These are phyloP conservation scores for Tephrocybe sp. DNA, from an alignment of 768 basidiomycete genomes.

Conservation along the genomic window DNA sequence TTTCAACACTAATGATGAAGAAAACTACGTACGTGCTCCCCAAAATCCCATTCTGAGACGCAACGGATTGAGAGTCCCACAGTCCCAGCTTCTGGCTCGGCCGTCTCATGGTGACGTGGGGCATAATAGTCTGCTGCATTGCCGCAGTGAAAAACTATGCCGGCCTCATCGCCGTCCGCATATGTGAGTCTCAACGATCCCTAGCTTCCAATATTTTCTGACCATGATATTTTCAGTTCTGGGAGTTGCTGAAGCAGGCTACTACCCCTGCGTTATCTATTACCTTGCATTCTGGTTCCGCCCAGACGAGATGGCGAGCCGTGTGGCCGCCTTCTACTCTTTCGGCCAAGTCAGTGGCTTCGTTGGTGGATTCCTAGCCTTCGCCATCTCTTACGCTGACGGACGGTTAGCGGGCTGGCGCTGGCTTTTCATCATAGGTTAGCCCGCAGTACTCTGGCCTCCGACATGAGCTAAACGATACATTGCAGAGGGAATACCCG, in stretches of 20 bases:
- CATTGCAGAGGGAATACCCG: constrained; percentile 11
- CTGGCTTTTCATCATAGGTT: constrained; percentile 17
- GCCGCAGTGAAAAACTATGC: constrained; percentile 12
- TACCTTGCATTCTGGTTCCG: constrained; percentile 19
- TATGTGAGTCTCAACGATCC: constrained; percentile 1
- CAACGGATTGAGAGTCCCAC: no score
- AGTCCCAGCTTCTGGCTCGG: constrained; percentile 18
- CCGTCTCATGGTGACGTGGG: constrained; percentile 16
- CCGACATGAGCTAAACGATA: not conserved
- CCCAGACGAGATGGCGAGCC: constrained; percentile 10
- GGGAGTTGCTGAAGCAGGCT: constrained; percentile 18
- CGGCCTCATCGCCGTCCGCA: constrained; percentile 12
- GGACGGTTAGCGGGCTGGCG: constrained; percentile 16
- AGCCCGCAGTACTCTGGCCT: not conserved
- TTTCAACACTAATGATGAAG: constrained; percentile 16
- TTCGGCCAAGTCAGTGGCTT: constrained; percentile 16
- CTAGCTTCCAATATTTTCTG: not conserved
- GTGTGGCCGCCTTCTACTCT: constrained; percentile 15
- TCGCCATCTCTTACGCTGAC: constrained; percentile 13
- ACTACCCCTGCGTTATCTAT: constrained; percentile 16
- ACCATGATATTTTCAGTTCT: constrained; percentile 4
- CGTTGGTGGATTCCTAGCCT: constrained; percentile 13
- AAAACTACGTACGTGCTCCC: constrained; percentile 8
- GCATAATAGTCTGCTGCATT: constrained; percentile 11
- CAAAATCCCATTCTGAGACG: not conserved